Evolutionary conservation across 108 stramenopile species (phyloP).

Genomic region (Nitzschia sp.): DNA sequence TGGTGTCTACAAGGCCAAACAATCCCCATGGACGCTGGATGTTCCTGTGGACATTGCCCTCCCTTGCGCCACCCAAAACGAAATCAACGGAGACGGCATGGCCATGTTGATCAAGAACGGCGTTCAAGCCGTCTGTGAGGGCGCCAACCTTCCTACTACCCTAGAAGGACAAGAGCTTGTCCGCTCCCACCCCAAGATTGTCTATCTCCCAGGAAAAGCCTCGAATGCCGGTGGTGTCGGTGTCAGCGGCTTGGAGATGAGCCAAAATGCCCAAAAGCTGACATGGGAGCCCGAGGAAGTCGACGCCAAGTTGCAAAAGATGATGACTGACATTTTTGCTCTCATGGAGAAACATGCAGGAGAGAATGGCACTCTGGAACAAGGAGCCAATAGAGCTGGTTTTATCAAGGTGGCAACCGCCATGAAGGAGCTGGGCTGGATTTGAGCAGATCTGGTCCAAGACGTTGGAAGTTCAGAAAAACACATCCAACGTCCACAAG

Average conservation of each 20-base stretch:
- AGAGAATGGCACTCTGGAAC: constrained; percentile 56
- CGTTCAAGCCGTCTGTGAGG: constrained; percentile 59
- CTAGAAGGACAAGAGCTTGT: constrained; percentile 67
- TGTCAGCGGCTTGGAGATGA: constrained; percentile 79
- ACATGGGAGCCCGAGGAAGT: constrained; percentile 74
- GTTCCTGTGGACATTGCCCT: constrained; percentile 61
- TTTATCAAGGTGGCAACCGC: constrained; percentile 78
- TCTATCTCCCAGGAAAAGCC: constrained; percentile 79
- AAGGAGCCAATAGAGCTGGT: constrained; percentile 85
- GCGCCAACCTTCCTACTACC: constrained; percentile 74
- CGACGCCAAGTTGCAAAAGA: constrained; percentile 65
- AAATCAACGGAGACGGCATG: constrained; percentile 61
- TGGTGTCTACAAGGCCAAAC: constrained; percentile 40
- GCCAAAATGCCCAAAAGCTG: constrained; percentile 74
- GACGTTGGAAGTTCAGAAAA: too few relatives aligned
- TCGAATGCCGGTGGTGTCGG: constrained; percentile 87
- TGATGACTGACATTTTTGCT: constrained; percentile 73
- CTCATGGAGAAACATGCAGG: constrained; percentile 54
- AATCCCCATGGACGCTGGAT: constrained; percentile 52
- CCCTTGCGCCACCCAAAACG: constrained; percentile 87
- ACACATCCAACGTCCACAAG: too few relatives aligned
- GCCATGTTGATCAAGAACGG: constrained; percentile 57
- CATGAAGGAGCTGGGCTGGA: constrained; percentile 75
- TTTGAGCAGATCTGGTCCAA: constrained; percentile 36
- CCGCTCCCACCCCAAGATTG: constrained; percentile 40